A percentile compares a stretch with the other conserved stretches of the same genome.
phyloP scores from a whole-genome alignment of 139 green algal genomes.

The Trebouxia sp. region DNA sequence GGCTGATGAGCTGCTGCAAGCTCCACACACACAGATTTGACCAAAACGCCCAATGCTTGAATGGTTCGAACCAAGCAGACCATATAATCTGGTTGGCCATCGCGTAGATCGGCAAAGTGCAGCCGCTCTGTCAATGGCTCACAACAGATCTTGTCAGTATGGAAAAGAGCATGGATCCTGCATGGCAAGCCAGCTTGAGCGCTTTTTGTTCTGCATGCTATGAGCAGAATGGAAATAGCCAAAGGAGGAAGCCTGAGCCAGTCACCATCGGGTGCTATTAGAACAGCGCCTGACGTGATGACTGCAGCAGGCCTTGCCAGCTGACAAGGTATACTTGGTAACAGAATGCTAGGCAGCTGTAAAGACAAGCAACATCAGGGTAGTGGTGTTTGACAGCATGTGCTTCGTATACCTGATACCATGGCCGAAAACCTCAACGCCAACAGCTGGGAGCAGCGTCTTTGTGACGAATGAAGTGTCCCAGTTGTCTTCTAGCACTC shows the following conservation, averaged over 20 bases:
- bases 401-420: conserved; percentile 9
- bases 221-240: neutral
- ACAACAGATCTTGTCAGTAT: conserved; percentile 28
- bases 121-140: conserved; percentile 22
- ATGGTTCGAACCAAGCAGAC: neutral
- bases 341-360: neutral
- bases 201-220: neutral
- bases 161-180: conserved; percentile 22
- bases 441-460: neutral
- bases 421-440: conserved; percentile 22
- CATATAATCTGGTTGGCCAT: conserved; percentile 22
- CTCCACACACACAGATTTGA: conserved; percentile 10
- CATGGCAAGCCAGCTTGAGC: neutral
- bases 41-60: conserved; percentile 22
- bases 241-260: neutral
- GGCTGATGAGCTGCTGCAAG: conserved; percentile 17
- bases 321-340: neutral
- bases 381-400: neutral
- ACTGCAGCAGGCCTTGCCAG: neutral
- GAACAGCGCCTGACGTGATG: neutral
- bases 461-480: neutral
- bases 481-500: neutral
- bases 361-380: neutral
- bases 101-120: neutral
- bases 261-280: neutral